phyloP scores from a whole-genome alignment of 495 filamentous ascomycete species.

The Xylaria curta region DNA sequence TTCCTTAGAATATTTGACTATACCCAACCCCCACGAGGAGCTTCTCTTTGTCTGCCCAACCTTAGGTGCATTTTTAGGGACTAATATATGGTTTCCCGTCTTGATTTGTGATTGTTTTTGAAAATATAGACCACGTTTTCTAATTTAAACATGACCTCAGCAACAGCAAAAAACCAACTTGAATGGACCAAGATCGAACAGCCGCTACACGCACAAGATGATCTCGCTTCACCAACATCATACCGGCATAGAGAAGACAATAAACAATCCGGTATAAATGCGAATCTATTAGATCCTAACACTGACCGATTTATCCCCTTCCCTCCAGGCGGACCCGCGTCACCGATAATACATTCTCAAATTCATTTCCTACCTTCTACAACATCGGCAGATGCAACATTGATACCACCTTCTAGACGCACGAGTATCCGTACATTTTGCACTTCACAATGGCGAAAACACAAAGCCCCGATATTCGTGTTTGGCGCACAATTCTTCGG shows the following conservation, averaged over 20 bases:
- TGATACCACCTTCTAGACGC: conserved; percentile 6
- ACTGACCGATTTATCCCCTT: background rate
- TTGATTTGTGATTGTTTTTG: background rate
- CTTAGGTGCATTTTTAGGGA: background rate
- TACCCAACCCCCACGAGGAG: background rate
- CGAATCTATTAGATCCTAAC: background rate
- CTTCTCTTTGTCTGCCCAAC: background rate
- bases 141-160: conserved; percentile 15
- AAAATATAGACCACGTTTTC: background rate
- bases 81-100: background rate
- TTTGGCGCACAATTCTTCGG: conserved; percentile 82
- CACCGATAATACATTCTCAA: conserved; percentile 3
- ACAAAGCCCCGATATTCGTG: conserved; percentile 78
- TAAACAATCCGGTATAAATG: background rate
- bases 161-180: background rate
- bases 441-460: conserved; percentile 50
- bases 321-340: background rate
- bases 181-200: background rate
- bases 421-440: conserved; percentile 27
- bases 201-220: background rate
- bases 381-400: background rate
- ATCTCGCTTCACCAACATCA: background rate
- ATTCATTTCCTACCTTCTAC: background rate
- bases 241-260: background rate
- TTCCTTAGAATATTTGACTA: background rate